A percentile compares a stretch with the other conserved stretches of the same genome.
phyloP scores from a whole-genome alignment of 2,329 filamentous ascomycete species.

The Septoria linicola region DNA sequence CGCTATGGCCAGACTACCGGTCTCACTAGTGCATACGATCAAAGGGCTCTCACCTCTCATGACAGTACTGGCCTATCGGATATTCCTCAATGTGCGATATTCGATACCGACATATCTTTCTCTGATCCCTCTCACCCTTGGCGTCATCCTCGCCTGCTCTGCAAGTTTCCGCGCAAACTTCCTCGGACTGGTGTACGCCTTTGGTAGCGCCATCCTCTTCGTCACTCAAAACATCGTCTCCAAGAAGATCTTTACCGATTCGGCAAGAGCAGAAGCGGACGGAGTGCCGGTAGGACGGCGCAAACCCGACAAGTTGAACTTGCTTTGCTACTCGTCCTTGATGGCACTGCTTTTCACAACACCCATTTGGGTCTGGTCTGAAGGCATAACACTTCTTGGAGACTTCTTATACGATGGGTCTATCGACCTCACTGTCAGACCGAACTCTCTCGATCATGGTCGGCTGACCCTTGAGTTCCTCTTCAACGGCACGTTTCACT shows the following conservation, averaged over 20 bases:
- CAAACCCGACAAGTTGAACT: constrained; percentile 94
- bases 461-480: constrained; percentile 75
- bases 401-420: constrained; percentile 82
- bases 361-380: constrained; percentile 90
- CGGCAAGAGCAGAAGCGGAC: constrained; percentile 78
- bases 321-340: constrained; percentile 94
- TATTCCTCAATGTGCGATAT: constrained; percentile 86
- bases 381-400: constrained; percentile 73
- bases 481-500: constrained; percentile 97
- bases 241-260: constrained; percentile 96
- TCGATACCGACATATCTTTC: constrained; percentile 80
- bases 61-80: constrained; percentile 87
- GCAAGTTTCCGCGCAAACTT: constrained; percentile 88
- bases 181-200: constrained; percentile 83
- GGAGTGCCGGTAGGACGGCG: constrained; percentile 60
- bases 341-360: constrained; percentile 84
- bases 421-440: constrained; percentile 71
- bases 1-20: constrained; percentile 89
- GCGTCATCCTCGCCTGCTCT: constrained; percentile 95
- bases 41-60: constrained; percentile 95
- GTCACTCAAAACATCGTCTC: constrained; percentile 99
- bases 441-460: constrained; percentile 67
- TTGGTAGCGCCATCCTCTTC: constrained; percentile 88
- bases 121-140: constrained; percentile 74
- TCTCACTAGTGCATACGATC: constrained; percentile 96